Base-by-base conservation (phyloP, 1,284 basidiomycete species). In the Ustilago shanxiensis region DNA sequence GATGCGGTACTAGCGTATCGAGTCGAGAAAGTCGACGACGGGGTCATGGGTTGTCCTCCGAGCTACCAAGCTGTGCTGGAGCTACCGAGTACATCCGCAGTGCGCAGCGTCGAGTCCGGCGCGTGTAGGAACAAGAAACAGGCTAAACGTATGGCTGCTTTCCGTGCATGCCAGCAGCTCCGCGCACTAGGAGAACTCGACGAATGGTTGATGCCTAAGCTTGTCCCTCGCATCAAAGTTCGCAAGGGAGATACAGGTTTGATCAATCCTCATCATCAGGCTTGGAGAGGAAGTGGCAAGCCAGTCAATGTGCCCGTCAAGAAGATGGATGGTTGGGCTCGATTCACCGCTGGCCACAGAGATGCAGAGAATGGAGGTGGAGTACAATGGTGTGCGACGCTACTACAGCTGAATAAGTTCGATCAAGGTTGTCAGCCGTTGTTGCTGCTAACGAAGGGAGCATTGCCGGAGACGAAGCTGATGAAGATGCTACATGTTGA, bases 81-180 rank as follows among this genome's bases (percentile, higher is more conserved):
- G 31, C 64, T 78, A 33, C 75, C 72, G 3, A 71, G 72, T 51
- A 79, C 55, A 2, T 29, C 70, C 0, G 52, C 63, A 11, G 57
- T 82, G 18, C 51, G 73, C 6, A 56, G 58, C 13, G 71, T 77
- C 26, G 49, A 66, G 2, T 71, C 67, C 22, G 69, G 64, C 7
- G 31, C 37, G 14, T 68, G 53, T 6, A 31, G 26, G 10, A 60
- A 47, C 49, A 80, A 82, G 56, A 79, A 72, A 53, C 60, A 53
- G 16, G 80, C 79, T 1, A 75, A 73, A 28, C 54, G 71, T 7
- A 54, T 66, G 60, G 79, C 76, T 2, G 79, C 79, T 18, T 78
- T 82, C 53, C 37, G 49, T 22, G 79, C 77, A 3, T 74, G 75
- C 45, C 47, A 64, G 45, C 56, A 65, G 50, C 59, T 82, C 16